Base-by-base conservation (phyloP, 75 land plant species). In the Cryptomeria japonica region DNA sequence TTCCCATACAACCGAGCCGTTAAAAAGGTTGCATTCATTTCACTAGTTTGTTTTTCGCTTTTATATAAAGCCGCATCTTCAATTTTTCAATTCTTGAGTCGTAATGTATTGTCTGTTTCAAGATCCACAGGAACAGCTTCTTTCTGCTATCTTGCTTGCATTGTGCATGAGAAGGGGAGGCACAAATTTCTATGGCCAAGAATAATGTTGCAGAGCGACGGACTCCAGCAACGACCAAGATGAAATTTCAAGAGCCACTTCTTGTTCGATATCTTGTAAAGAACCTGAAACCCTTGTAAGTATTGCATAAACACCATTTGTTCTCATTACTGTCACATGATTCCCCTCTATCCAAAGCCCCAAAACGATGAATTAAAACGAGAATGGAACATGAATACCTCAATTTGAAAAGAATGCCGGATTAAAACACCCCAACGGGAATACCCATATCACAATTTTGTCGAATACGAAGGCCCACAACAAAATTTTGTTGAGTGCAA, bases 221-320 rank as follows among this genome's bases (percentile, higher is more conserved):
- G 31, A 82, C 25, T 28, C 32, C 51, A 82, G 46, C 32, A 22
- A 46, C 1, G 14, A 46, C 15, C 31, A 82, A n/a, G 9, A 82
- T 82, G 84, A 46, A 82, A 46, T 82, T 82, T 44, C 49, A n/a
- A 47, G 84, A 82, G 32, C 84, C 84, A 46, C 84, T 82, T 46
- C 49, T 82, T 0, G 44, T 82, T 28, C 49, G 84, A n/a, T 82
- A 82, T 49, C 84, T 82, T 46, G 49, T 82, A 10, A 82, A 82
- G 31, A 82, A 31, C 51, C 32, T 82, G 84, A 46, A 82, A n/a
- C 47, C 84, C 84, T 82, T 82, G 84, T 82, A 82, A 82, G 84
- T 82, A 46, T 12, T 42, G 51, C 34, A 22, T 28, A 82, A 51
- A 44, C 25, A 46, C n/a, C 28, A 12, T 46, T 46, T n/a, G 13